A percentile compares a stretch with the other conserved stretches of the same genome.
Conservation (phyloP, 2,329 filamentous ascomycete genomes). For the Aspergillus tubingensis region DNA sequence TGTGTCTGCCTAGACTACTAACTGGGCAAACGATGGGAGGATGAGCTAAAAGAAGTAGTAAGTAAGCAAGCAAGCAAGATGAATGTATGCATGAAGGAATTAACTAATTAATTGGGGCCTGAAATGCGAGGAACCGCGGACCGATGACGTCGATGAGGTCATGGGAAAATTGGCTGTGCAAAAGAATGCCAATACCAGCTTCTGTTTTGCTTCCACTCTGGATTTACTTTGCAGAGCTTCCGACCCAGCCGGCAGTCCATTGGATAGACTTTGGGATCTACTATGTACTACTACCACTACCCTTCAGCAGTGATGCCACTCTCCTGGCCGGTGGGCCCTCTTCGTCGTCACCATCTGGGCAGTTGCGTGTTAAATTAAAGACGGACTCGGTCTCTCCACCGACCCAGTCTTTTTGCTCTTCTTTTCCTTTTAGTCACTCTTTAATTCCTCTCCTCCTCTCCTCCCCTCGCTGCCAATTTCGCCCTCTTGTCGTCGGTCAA, state of each 20-base stretch:
- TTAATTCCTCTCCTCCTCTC: not conserved
- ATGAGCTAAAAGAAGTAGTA: too few species aligned
- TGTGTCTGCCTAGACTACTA: too few species aligned
- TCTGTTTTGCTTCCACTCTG: too few species aligned
- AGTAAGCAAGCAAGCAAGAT: too few species aligned
- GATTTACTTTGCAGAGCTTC: not conserved
- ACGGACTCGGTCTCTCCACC: not conserved
- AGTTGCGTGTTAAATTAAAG: not conserved
- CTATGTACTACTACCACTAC: not conserved
- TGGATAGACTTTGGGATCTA: constrained; percentile 3
- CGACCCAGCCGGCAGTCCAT: not conserved
- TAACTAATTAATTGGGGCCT: too few species aligned
- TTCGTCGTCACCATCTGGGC: constrained; percentile 1
- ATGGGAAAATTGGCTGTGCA: not conserved
- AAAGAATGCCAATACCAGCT: too few species aligned
- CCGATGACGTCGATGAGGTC: constrained; percentile 13
- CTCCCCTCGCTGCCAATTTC: not conserved
- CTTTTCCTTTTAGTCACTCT: not conserved
- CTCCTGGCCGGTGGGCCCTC: not conserved
- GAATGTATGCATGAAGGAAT: not conserved
- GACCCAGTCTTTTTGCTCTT: not conserved
- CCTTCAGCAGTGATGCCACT: not conserved
- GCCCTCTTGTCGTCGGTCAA: not conserved
- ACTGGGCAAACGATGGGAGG: too few species aligned
- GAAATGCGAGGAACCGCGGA: too few species aligned